Evolutionary conservation across 176 grass and related monocot species (phyloP).

Genomic region (Poa pratensis): DNA sequence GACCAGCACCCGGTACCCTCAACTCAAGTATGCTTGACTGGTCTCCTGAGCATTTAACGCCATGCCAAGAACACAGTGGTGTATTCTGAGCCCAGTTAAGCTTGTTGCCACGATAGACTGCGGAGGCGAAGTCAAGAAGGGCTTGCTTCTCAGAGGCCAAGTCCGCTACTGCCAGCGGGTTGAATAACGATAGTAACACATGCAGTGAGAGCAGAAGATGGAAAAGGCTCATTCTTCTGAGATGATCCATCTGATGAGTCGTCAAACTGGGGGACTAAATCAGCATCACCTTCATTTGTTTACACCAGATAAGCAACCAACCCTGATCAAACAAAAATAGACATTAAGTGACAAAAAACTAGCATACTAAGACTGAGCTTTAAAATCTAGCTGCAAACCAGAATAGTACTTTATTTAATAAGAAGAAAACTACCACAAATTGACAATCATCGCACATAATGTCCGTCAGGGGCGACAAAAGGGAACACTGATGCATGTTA

Average conservation of each 20-base stretch:
- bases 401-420: neutral
- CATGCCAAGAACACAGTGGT: conserved; percentile 87
- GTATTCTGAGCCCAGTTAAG: conserved; percentile 70
- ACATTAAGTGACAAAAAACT: conserved; percentile 34
- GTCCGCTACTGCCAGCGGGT: conserved; percentile 47
- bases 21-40: conserved; percentile 64
- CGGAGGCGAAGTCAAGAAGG: conserved; percentile 71
- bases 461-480: neutral
- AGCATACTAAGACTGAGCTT: neutral
- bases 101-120: conserved; percentile 55
- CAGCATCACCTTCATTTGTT: conserved; percentile 40
- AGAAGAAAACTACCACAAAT: conserved; percentile 24
- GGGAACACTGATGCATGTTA: neutral
- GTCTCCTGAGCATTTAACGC: conserved; percentile 70
- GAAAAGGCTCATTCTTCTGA: conserved; percentile 25
- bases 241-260: conserved; percentile 47
- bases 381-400: conserved; percentile 27
- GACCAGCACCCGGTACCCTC: conserved; percentile 77
- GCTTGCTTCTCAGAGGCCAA: conserved; percentile 74
- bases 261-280: conserved; percentile 25
- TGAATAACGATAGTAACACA: conserved; percentile 52
- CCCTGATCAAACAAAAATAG: conserved; percentile 36
- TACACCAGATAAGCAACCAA: neutral
- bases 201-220: conserved; percentile 38
- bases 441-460: conserved; percentile 20